A percentile compares a stretch with the other conserved stretches of the same genome.
phyloP scores from a whole-genome alignment of 345 rosid genomes.

The Acer saccharum region DNA sequence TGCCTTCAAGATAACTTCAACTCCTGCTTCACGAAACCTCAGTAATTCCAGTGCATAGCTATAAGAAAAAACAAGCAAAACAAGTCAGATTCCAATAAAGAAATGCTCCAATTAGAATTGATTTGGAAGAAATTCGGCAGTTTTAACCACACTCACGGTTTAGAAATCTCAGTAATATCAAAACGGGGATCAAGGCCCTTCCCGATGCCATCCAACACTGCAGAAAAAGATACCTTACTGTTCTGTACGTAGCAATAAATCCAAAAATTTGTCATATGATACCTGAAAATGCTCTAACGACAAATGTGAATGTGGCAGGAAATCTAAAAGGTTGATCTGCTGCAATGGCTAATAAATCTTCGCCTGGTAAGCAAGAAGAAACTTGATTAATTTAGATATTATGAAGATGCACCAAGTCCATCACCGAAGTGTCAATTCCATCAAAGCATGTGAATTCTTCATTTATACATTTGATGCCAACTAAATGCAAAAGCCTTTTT shows the following conservation, averaged over 20 bases:
- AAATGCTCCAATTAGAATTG: slow-evolving; percentile 5
- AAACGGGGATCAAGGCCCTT: slow-evolving; percentile 98
- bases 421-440: neutral
- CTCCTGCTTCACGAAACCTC: slow-evolving; percentile 90
- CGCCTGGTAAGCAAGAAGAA: slow-evolving; percentile 56
- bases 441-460: neutral
- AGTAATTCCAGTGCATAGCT: slow-evolving; percentile 96
- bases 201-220: slow-evolving; percentile 97
- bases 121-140: neutral
- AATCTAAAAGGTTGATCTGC: slow-evolving; percentile 99
- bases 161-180: slow-evolving; percentile 96
- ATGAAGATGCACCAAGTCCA: neutral
- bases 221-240: slow-evolving; percentile 24
- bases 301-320: slow-evolving; percentile 98
- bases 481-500: neutral
- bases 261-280: slow-evolving; percentile 10
- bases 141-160: slow-evolving; percentile 67
- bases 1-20: slow-evolving; percentile 91
- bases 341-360: slow-evolving; percentile 92
- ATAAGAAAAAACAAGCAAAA: slow-evolving; percentile 29
- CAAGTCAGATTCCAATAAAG: slow-evolving; percentile 17
- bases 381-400: neutral
- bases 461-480: neutral
- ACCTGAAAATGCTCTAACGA: slow-evolving; percentile 99
- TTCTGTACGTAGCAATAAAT: slow-evolving; percentile 8